Conservation (phyloP, 441 rosid species). For the Manihot esculenta region DNA sequence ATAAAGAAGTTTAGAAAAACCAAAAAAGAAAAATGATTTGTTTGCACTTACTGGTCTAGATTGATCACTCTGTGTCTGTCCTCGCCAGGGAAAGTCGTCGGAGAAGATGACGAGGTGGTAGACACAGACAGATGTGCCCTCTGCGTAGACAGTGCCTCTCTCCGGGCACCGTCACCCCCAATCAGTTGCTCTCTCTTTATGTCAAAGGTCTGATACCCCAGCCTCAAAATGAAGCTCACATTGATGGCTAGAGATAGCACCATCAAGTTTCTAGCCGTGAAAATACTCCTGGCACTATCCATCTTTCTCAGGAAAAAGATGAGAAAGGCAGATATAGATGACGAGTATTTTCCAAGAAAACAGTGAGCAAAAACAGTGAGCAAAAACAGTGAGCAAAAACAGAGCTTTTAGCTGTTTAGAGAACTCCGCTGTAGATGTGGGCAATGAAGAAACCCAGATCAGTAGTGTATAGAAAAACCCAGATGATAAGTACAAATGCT, state of each 20-base stretch:
- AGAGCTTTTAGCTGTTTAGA: not conserved
- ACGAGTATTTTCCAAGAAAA: too few species aligned
- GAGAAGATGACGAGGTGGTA: constrained; percentile 21
- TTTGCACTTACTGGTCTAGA: constrained; percentile 66
- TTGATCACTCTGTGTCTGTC: constrained; percentile 51
- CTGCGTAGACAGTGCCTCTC: constrained; percentile 16
- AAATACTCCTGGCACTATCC: constrained; percentile 37
- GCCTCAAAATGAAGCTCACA: constrained; percentile 50
- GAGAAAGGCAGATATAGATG: too few species aligned
- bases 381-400: not conserved
- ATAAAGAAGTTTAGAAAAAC: too few species aligned
- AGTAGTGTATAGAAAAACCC: not conserved
- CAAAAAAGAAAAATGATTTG: not conserved
- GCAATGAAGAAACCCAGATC: not conserved
- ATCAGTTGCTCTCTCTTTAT: constrained; percentile 8
- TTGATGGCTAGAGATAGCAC: constrained; percentile 68
- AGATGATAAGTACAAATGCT: not conserved
- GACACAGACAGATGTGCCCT: constrained; percentile 20
- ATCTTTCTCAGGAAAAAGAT: constrained; percentile 24
- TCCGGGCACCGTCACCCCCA: not conserved
- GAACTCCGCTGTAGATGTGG: not conserved
- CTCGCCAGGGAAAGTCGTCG: constrained; percentile 23
- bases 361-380: not conserved
- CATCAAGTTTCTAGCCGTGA: constrained; percentile 55
- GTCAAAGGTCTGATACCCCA: not conserved